A percentile compares a stretch with the other conserved stretches of the same genome.
Evolutionary conservation across 192 early-diverging fungal species (phyloP).

Genomic region (Umbelopsis isabellina): DNA sequence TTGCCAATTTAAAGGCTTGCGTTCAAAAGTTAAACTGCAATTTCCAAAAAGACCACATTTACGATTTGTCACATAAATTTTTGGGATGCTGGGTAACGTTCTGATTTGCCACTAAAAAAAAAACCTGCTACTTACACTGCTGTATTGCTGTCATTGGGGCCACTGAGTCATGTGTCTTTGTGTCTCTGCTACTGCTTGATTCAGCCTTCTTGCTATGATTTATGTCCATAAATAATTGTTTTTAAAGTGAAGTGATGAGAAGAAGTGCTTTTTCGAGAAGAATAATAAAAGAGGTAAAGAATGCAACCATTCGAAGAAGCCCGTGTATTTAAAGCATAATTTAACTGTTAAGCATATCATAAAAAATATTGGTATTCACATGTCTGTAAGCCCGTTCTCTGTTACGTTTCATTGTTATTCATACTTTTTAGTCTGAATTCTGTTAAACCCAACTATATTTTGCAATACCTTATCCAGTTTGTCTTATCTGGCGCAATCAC

Average conservation of each 20-base stretch:
- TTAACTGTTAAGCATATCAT: background rate
- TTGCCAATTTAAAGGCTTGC: background rate
- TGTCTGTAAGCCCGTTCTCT: background rate
- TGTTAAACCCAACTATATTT: too few relatives aligned
- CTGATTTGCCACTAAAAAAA: too few relatives aligned
- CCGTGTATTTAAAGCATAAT: background rate
- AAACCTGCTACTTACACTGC: conserved; percentile 7
- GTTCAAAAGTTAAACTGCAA: background rate
- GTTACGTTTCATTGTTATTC: too few relatives aligned
- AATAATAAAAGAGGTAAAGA: background rate
- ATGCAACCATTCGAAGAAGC: background rate
- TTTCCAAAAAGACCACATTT: conserved; percentile 17
- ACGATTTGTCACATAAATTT: conserved; percentile 12
- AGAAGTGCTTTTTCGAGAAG: background rate
- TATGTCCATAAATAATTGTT: background rate
- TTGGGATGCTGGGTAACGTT: background rate
- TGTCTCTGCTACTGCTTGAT: background rate
- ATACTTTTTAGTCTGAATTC: too few relatives aligned
- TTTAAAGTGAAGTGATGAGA: background rate
- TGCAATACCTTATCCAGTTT: too few relatives aligned
- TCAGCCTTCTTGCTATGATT: background rate
- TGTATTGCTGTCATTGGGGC: conserved; percentile 15
- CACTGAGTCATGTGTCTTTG: background rate
- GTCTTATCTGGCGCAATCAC: too few relatives aligned
- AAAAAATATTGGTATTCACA: background rate